These are phyloP conservation scores for Thielaviopsis musarum DNA, from an alignment of 2,329 filamentous ascomycete species.

Conservation along the genomic window DNA sequence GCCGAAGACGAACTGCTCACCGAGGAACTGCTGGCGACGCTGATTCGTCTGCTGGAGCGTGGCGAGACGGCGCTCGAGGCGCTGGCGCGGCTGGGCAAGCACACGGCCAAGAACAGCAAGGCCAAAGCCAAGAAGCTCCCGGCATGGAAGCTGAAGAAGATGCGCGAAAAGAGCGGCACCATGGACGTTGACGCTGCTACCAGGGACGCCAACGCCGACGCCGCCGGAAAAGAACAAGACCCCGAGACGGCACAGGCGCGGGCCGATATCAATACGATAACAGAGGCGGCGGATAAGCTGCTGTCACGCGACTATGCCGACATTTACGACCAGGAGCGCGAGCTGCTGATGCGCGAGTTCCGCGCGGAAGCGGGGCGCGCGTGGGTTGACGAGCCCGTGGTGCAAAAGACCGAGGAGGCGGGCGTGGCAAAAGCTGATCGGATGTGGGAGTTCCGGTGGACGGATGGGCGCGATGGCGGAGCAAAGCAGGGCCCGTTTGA, in stretches of 20 bases:
- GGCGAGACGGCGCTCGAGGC: constrained; percentile 83
- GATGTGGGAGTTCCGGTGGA: constrained; percentile 89
- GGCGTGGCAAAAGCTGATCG: constrained; percentile 15
- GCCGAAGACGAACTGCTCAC: constrained; percentile 61
- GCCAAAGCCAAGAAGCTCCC: constrained; percentile 39
- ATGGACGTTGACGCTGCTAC: constrained; percentile 54
- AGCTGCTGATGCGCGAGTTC: constrained; percentile 69
- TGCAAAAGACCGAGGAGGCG: constrained; percentile 14
- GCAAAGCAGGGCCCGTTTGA: constrained; percentile 79
- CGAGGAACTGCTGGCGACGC: constrained; percentile 51
- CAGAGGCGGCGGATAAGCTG: constrained; percentile 75
- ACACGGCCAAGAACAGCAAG: constrained; percentile 31
- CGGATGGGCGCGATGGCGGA: constrained; percentile 66
- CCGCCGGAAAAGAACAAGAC: constrained; percentile 33
- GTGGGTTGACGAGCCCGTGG: constrained; percentile 43
- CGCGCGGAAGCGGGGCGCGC: constrained; percentile 71
- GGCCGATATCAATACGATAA: constrained; percentile 63
- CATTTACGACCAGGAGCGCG: constrained; percentile 82
- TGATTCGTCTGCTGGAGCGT: constrained; percentile 59
- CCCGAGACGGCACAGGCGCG: constrained; percentile 53
- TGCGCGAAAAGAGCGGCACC: constrained; percentile 33
- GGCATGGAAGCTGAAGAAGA: constrained; percentile 55
- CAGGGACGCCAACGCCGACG: constrained; percentile 55
- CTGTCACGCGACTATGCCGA: constrained; percentile 69
- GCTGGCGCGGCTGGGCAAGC: constrained; percentile 60